These are phyloP conservation scores for Persicaria maculosa DNA, from an alignment of 148 eudicot species.

Conservation along the genomic window DNA sequence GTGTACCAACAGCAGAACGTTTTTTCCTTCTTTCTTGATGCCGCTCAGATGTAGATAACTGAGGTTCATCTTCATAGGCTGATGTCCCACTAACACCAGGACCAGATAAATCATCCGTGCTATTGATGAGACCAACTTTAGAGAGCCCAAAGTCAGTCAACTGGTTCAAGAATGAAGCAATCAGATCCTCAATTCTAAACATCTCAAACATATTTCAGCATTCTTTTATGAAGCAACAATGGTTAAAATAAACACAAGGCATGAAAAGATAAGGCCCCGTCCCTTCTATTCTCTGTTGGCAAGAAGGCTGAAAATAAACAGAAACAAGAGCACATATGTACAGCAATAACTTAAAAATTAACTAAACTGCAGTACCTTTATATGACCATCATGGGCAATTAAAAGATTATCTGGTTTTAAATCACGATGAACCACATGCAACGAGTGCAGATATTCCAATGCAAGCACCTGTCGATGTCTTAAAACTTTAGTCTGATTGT, in stretches of 20 bases:
- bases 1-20: constrained; percentile 98
- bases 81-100: constrained; percentile 75
- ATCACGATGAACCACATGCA: constrained; percentile 98
- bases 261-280: not conserved
- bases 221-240: constrained; percentile 5
- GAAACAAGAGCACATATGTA: constrained; percentile 11
- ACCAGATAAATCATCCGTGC: constrained; percentile 96
- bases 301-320: constrained; percentile 1
- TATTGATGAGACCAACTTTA: constrained; percentile 99
- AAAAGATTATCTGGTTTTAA: constrained; percentile 94
- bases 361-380: constrained; percentile 53
- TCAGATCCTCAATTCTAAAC: not conserved
- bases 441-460: constrained; percentile 91
- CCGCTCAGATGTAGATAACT: constrained; percentile 50
- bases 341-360: not conserved
- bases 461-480: constrained; percentile 76
- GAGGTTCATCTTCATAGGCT: constrained; percentile 54
- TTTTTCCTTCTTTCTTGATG: constrained; percentile 76
- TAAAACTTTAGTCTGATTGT: constrained; percentile 10
- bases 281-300: not conserved
- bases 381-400: constrained; percentile 99
- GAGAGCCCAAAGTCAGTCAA: constrained; percentile 99
- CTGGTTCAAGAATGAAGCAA: constrained; percentile 34
- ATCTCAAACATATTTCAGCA: not conserved
- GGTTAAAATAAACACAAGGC: not conserved